phyloP scores from a whole-genome alignment of 2,329 filamentous ascomycete species.

The Pestalotiopsis sp. region DNA sequence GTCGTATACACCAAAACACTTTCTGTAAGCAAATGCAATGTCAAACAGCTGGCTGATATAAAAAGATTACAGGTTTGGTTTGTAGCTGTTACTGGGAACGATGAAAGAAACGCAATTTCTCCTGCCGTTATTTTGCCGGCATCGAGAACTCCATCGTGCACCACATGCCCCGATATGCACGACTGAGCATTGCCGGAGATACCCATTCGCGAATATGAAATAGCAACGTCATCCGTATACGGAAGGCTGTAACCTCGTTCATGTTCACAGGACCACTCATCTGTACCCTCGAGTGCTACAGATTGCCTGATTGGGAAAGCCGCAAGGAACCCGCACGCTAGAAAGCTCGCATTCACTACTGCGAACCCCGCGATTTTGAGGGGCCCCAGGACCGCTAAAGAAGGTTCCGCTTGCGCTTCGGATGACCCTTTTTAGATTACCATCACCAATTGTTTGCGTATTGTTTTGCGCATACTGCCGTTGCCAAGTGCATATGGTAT shows the following conservation, averaged over 20 bases:
- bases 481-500: background rate
- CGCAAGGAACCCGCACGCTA: background rate
- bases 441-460: background rate
- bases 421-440: background rate
- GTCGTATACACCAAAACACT: background rate
- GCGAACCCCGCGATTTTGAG: conserved; percentile 3
- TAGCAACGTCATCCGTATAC: background rate
- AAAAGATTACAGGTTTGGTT: background rate
- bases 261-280: background rate
- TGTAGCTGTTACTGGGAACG: background rate
- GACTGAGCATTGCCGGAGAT: background rate
- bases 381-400: background rate
- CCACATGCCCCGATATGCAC: background rate
- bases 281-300: conserved; percentile 1
- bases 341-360: background rate
- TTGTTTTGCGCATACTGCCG: background rate
- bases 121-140: background rate
- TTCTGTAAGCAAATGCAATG: background rate
- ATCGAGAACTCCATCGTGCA: background rate
- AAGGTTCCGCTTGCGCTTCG: conserved; percentile 12
- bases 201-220: background rate
- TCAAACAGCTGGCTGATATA: background rate
- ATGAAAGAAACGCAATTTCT: background rate
- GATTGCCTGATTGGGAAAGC: conserved; percentile 5
- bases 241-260: conserved; percentile 4